A percentile compares a stretch with the other conserved stretches of the same genome.
Conservation (phyloP, 169 alveolate genomes). For the Eimeria acervulina region DNA sequence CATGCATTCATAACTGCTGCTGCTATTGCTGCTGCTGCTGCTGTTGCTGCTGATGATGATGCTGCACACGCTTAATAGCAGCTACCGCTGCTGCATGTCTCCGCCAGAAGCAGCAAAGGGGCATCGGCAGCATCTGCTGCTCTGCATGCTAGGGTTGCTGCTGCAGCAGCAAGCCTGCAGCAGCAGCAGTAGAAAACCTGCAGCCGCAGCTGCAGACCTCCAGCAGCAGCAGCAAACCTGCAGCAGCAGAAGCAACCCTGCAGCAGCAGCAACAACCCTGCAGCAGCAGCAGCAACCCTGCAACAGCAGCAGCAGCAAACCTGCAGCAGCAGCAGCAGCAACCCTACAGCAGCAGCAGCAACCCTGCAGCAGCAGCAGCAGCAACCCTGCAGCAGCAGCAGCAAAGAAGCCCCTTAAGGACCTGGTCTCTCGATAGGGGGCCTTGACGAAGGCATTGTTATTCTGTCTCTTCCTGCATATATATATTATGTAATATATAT, state of each 20-base stretch:
- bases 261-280: neutral
- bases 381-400: neutral
- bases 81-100: neutral
- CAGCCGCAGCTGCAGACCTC: too few species aligned
- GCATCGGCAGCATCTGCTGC: neutral
- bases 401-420: too few species aligned
- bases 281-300: neutral
- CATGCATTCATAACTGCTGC: neutral
- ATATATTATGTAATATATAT: too few species aligned
- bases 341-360: neutral
- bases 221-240: too few species aligned
- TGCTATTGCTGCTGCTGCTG: constrained; percentile 11
- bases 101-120: neutral
- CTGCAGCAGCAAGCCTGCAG: too few species aligned
- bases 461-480: too few species aligned
- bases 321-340: too few species aligned
- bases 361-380: neutral
- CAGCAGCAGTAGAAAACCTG: too few species aligned
- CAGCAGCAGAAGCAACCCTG: neutral
- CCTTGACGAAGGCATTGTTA: too few species aligned
- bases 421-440: too few species aligned
- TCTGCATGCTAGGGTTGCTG: neutral
- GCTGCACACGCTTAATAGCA: neutral
- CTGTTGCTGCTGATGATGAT: constrained; percentile 1
- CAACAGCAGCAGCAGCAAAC: too few species aligned